Conservation (phyloP, 306 rosid genomes). For the Hippophae rhamnoides region DNA sequence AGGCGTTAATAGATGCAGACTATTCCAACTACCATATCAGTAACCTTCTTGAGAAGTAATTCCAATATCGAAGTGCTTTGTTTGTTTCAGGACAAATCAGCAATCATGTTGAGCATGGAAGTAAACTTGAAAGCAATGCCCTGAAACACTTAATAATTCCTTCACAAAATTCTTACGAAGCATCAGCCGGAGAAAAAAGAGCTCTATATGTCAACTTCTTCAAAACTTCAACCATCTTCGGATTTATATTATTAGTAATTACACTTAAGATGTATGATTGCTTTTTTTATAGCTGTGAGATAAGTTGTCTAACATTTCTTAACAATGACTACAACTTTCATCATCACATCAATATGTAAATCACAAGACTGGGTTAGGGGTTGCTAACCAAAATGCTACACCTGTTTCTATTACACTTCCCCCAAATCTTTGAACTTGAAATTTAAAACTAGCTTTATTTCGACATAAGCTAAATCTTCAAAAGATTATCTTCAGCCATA, state of each 20-base stretch:
- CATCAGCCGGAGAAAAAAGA: constrained; percentile 68
- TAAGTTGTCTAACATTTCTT: neutral
- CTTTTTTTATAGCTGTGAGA: neutral
- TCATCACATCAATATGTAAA: too few species aligned
- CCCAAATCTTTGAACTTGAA: too few species aligned
- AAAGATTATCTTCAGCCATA: too few species aligned
- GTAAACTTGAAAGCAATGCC: constrained; percentile 53
- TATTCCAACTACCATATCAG: constrained; percentile 65
- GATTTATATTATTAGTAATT: constrained; percentile 12
- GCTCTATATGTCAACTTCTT: constrained; percentile 90
- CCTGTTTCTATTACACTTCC: too few species aligned
- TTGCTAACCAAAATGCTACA: too few species aligned
- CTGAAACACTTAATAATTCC: constrained; percentile 72
- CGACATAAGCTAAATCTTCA: too few species aligned
- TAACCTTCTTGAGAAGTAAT: constrained; percentile 62
- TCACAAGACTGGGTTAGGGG: too few species aligned
- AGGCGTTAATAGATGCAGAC: constrained; percentile 77
- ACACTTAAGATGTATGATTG: constrained; percentile 6
- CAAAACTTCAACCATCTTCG: constrained; percentile 82
- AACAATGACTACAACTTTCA: too few species aligned
- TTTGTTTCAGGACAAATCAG: constrained; percentile 51
- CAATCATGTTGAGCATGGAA: constrained; percentile 72
- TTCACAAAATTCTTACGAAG: constrained; percentile 96
- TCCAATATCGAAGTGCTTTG: constrained; percentile 58
- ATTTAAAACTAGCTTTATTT: too few species aligned